Percentiles rank a stretch among this genome's conserved stretches.
Evolutionary conservation across 805 yeast species (phyloP).

Genomic region (Candida nanaspora): DNA sequence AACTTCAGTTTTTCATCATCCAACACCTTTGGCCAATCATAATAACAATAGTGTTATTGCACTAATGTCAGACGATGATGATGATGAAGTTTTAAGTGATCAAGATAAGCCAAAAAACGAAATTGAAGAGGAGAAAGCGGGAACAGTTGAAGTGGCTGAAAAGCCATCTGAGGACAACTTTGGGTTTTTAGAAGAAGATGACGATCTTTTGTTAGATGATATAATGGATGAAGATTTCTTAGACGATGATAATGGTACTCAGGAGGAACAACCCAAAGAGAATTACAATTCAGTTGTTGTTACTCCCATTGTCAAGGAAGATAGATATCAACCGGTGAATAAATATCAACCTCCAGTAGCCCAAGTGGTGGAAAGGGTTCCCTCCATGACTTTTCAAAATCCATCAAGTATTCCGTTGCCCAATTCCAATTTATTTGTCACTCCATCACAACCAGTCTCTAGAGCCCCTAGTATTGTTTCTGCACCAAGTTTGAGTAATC

Average conservation of each 20-base stretch:
- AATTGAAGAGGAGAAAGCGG: slow-evolving; percentile 14
- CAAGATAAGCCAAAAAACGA: background rate
- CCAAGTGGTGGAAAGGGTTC: background rate
- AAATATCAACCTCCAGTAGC: background rate
- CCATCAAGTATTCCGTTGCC: slow-evolving; percentile 1
- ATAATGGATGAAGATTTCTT: slow-evolving; percentile 31
- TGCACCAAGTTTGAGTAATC: background rate
- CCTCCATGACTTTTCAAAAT: background rate
- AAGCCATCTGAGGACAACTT: slow-evolving; percentile 23
- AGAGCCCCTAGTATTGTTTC: background rate
- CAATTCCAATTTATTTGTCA: background rate
- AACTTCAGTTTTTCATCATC: slow-evolving; percentile 5
- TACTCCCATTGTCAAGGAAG: too few species aligned
- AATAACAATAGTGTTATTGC: too few species aligned
- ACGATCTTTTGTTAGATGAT: slow-evolving; percentile 31
- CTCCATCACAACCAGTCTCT: background rate
- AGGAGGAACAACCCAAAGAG: background rate
- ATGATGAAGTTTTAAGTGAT: background rate
- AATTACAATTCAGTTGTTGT: too few species aligned
- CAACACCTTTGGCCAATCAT: background rate
- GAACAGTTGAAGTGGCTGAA: slow-evolving; percentile 10
- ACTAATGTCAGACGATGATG: background rate
- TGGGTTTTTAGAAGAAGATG: slow-evolving; percentile 35
- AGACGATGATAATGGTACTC: slow-evolving; percentile 16
- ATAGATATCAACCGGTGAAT: background rate